Evolutionary conservation across 129 eudicot species (phyloP), one percentile per base, ranked within the genome.

Genomic region (Escallonia rubra): DNA sequence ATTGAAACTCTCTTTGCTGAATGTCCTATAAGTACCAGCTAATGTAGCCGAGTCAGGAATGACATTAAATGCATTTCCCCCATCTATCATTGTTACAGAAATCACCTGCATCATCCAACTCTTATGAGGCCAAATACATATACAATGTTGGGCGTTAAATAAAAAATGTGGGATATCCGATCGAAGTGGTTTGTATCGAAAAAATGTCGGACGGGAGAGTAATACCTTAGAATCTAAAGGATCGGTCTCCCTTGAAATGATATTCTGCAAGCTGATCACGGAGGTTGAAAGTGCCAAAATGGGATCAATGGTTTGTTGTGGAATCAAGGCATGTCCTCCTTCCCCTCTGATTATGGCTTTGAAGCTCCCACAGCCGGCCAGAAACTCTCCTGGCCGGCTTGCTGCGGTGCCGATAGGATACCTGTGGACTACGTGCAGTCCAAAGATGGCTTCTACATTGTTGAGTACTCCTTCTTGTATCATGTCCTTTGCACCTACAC

Each of bases 361-460:
- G 74, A 89, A 89, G 63, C 85, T 72, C 10, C 92, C 92, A 61
- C 89, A 80, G 3, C 92, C 96, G 0, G 96, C 96, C n/a, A 89
- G 59, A 44, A 89, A 64, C 41, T 76, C 72, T 3, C 96, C 96
- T 8, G 90, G 82, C 59, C 86, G 66, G 0, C 87, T 64, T 8
- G 86, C 90, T 38, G 74, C 93, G 2, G 62, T 72, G 42, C 96
- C 93, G 10, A 41, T 61, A 64, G 85, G 80, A 44, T 79, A 83
- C 64, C 47, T 41, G 3, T 65, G 57, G 15, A 76, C 85, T 1
- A 78, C 16, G 56, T 89, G 96, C 8, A 89, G 54, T 43, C 90
- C 90, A 52, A 89, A 76, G 10, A 86, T 81, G 57, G 96, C 96
- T 46, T 76, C 75, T 13, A 89, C 82, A 6, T 89, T 79, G 3